These are phyloP conservation scores for Malus asiatica DNA, from an alignment of 306 rosid species.

Conservation along the genomic window DNA sequence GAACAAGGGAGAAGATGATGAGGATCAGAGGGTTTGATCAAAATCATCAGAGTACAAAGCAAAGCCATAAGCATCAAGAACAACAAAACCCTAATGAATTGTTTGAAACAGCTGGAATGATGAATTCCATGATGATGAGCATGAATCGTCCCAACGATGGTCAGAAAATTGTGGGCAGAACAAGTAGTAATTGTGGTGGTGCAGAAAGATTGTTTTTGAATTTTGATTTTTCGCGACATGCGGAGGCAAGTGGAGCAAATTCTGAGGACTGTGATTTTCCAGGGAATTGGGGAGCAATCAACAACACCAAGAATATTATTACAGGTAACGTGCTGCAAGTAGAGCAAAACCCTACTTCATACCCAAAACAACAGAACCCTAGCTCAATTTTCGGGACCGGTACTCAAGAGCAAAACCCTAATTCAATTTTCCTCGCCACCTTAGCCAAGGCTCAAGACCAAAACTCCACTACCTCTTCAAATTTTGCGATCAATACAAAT, in stretches of 20 bases:
- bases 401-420: not conserved
- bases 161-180: not conserved
- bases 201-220: not conserved
- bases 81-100: not conserved
- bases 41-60: not conserved
- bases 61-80: not conserved
- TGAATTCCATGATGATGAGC: not conserved
- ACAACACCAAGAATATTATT: not conserved
- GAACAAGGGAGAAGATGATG: conserved; percentile 38
- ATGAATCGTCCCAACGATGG: not conserved
- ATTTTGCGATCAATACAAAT: not conserved
- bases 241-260: conserved; percentile 9
- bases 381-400: not conserved
- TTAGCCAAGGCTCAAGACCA: not conserved
- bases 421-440: conserved; percentile 7
- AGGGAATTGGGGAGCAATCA: conserved; percentile 13
- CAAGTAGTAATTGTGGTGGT: not conserved
- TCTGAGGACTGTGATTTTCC: conserved; percentile 9
- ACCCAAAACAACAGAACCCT: not conserved
- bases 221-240: not conserved
- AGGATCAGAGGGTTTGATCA: conserved; percentile 5
- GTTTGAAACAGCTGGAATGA: not conserved
- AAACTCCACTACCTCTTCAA: not conserved
- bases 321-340: not conserved
- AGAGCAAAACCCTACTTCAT: conserved; percentile 1